phyloP scores from a whole-genome alignment of 148 eudicot species.

The Spergularia marina region DNA sequence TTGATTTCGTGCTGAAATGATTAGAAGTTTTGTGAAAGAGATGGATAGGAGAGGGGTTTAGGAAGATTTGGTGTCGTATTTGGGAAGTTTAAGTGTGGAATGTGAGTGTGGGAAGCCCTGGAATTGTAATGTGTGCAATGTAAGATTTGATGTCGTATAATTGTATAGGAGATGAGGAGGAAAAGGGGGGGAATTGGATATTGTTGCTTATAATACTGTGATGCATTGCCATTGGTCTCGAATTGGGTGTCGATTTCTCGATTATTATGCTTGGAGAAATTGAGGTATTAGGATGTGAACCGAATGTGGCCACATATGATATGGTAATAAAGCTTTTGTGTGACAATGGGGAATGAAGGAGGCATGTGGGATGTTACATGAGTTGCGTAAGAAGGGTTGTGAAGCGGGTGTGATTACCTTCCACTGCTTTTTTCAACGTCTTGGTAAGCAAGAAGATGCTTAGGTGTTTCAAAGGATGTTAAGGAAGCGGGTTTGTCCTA shows the following conservation, averaged over 20 bases:
- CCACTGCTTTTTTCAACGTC: constrained; percentile 59
- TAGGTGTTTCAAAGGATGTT: constrained; percentile 66
- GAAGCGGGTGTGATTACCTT: constrained; percentile 66
- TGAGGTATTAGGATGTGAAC: constrained; percentile 63
- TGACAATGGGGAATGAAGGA: constrained; percentile 72
- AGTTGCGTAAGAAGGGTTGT: constrained; percentile 63
- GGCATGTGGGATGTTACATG: constrained; percentile 52
- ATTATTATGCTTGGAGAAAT: constrained; percentile 63
- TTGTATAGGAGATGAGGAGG: constrained; percentile 81
- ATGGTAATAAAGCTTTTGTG: constrained; percentile 77
- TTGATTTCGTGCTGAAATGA: constrained; percentile 40
- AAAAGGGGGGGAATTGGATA: constrained; percentile 74
- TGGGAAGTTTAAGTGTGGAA: constrained; percentile 80
- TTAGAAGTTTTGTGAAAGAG: constrained; percentile 79
- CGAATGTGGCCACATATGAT: constrained; percentile 72
- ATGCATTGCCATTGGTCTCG: constrained; percentile 62
- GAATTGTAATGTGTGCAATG: too few species aligned
- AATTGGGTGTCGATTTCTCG: constrained; percentile 82
- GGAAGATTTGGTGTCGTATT: constrained; percentile 78
- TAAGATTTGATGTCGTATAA: too few species aligned
- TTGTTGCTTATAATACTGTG: constrained; percentile 75
- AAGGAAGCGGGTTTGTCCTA: constrained; percentile 60
- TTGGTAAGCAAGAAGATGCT: constrained; percentile 83
- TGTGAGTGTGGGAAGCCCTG: constrained; percentile 84
- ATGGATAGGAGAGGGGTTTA: constrained; percentile 66